Conservation (phyloP, 441 rosid genomes). For the Adansonia madagascariensis region DNA sequence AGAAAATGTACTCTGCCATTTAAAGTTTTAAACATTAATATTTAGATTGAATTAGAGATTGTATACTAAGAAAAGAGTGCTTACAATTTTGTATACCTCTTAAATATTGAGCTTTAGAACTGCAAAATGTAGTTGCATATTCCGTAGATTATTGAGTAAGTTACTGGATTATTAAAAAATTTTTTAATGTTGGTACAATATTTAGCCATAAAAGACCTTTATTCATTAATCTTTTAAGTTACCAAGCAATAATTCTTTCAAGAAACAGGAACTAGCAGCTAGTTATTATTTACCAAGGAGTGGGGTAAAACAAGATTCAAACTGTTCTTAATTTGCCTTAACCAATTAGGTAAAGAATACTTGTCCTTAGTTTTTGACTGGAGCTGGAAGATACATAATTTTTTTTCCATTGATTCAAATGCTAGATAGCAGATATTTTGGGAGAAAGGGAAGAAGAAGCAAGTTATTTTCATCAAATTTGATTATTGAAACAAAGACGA, state of each 20-base stretch:
- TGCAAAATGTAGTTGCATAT: not conserved
- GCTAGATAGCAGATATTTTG: not conserved
- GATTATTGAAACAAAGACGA: not conserved
- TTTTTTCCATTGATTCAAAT: constrained; percentile 10
- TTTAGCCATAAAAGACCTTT: not conserved
- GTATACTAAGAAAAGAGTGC: not conserved
- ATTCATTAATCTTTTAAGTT: not conserved
- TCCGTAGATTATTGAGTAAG: not conserved
- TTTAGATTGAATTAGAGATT: not conserved
- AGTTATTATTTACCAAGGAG: not conserved
- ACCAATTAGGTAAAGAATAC: not conserved
- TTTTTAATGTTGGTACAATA: not conserved
- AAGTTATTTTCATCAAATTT: not conserved
- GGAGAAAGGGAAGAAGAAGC: not conserved
- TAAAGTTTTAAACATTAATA: not conserved
- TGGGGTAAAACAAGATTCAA: not conserved
- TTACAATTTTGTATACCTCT: not conserved
- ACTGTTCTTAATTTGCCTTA: not conserved
- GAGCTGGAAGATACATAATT: not conserved
- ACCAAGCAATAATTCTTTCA: not conserved
- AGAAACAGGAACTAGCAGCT: not conserved
- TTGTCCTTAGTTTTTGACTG: not conserved
- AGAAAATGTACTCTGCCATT: not conserved
- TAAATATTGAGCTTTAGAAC: constrained; percentile 30
- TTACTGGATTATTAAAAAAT: not conserved